Percentiles rank a stretch among this genome's conserved stretches.
These are phyloP conservation scores for Sporothrix humicola DNA, from an alignment of 2,329 filamentous ascomycete species.

Conservation along the genomic window DNA sequence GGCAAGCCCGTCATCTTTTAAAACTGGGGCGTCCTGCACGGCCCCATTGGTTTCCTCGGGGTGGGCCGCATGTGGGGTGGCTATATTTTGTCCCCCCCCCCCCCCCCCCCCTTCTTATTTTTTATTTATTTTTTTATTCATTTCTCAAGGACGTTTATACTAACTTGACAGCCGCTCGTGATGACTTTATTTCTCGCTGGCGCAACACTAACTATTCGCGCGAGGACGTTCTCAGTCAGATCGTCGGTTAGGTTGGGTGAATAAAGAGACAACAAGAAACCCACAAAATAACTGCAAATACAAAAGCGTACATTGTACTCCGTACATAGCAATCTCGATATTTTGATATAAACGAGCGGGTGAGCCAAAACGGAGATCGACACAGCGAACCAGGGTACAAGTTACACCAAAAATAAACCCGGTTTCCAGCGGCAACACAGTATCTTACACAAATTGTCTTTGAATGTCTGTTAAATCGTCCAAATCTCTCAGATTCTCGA, in stretches of 20 bases:
- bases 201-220: slow-evolving; percentile 69
- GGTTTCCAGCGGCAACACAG: background rate
- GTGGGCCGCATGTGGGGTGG: too few relatives aligned
- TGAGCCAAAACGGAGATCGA: background rate
- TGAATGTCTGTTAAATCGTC: background rate
- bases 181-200: slow-evolving; percentile 80
- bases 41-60: too few relatives aligned
- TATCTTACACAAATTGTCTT: background rate
- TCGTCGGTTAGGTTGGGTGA: slow-evolving; percentile 39
- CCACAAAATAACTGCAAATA: background rate
- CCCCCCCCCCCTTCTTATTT: too few relatives aligned
- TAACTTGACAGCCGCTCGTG: slow-evolving; percentile 67
- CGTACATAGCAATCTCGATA: background rate
- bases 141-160: background rate
- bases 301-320: background rate
- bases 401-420: background rate
- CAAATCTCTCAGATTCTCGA: background rate
- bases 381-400: background rate
- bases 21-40: too few relatives aligned
- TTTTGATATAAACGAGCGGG: background rate
- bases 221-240: slow-evolving; percentile 50
- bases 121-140: too few relatives aligned
- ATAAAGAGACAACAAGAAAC: background rate
- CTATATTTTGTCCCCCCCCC: too few relatives aligned
- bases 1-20: too few relatives aligned